phyloP scores from a whole-genome alignment of 257 asterid species.

The Solanum dulcamara region DNA sequence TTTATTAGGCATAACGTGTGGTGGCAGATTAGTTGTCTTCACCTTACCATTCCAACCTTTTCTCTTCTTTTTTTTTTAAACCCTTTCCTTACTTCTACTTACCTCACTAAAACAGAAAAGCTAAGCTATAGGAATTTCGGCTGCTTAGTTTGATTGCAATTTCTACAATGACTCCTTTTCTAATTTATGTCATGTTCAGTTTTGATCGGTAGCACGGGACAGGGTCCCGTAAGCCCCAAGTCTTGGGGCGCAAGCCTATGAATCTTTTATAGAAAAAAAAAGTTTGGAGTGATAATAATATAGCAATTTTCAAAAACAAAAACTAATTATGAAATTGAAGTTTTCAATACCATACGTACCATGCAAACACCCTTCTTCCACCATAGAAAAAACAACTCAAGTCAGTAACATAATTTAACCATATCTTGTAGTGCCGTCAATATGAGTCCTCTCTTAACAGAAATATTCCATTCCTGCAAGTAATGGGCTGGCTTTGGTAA shows the following conservation, averaged over 20 bases:
- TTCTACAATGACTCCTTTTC: no score
- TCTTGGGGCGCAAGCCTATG: no score
- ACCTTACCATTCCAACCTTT: not conserved
- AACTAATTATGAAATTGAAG: not conserved
- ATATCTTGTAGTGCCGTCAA: not conserved
- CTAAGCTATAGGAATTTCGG: no score
- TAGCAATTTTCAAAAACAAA: not conserved
- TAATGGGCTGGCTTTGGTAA: not conserved
- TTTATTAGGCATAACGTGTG: not conserved
- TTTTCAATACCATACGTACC: not conserved
- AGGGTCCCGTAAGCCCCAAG: no score
- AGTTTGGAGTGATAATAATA: not conserved
- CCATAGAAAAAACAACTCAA: not conserved
- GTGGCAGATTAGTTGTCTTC: not conserved
- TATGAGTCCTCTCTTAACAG: not conserved
- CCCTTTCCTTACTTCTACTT: no score
- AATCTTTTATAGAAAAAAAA: no score
- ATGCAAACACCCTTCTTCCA: not conserved
- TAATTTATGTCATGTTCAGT: no score
- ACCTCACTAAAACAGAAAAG: no score
- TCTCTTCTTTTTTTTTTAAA: no score
- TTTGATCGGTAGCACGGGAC: no score
- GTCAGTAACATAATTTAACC: not conserved
- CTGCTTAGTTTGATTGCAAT: no score
- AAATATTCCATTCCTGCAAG: not conserved